These are phyloP conservation scores for Tolypocladium pustulatum DNA, from an alignment of 2,329 filamentous ascomycete species.

Conservation along the genomic window DNA sequence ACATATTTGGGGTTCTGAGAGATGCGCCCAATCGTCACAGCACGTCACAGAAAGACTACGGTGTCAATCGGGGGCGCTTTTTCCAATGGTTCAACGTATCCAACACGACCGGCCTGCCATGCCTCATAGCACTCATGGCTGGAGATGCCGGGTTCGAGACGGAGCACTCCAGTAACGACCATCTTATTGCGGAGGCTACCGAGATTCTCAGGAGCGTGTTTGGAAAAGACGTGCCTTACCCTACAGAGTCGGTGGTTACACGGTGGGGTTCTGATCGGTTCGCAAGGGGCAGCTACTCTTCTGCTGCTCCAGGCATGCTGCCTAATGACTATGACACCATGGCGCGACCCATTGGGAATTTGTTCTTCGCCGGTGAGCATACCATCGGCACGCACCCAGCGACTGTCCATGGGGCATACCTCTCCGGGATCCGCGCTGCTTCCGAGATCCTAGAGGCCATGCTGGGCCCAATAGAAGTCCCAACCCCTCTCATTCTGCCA, in stretches of 20 bases:
- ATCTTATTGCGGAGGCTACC: slow-evolving; percentile 72
- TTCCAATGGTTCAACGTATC: slow-evolving; percentile 98
- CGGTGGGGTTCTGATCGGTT: slow-evolving; percentile 88
- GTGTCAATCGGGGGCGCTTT: slow-evolving; percentile 72
- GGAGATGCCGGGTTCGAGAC: slow-evolving; percentile 87
- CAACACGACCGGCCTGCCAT: slow-evolving; percentile 78
- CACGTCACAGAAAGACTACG: slow-evolving; percentile 70
- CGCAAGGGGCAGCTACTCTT: slow-evolving; percentile 91
- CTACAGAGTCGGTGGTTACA: slow-evolving; percentile 79
- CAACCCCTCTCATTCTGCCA: slow-evolving; percentile 61
- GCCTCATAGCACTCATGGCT: slow-evolving; percentile 87
- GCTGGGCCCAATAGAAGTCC: slow-evolving; percentile 70
- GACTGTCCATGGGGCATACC: slow-evolving; percentile 91
- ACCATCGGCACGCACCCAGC: slow-evolving; percentile 94
- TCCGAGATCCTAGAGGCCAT: slow-evolving; percentile 74
- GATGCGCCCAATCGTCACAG: slow-evolving; percentile 60
- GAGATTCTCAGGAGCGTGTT: slow-evolving; percentile 70
- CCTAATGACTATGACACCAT: slow-evolving; percentile 88
- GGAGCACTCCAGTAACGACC: slow-evolving; percentile 64
- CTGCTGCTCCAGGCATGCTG: slow-evolving; percentile 71
- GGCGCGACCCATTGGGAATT: slow-evolving; percentile 72
- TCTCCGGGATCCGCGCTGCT: slow-evolving; percentile 84
- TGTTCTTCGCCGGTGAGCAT: slow-evolving; percentile 94
- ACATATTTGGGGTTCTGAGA: slow-evolving; percentile 89
- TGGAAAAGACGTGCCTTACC: slow-evolving; percentile 57